Base-by-base conservation (phyloP, 2,329 filamentous ascomycete species). In the Talaromyces amestolkiae region DNA sequence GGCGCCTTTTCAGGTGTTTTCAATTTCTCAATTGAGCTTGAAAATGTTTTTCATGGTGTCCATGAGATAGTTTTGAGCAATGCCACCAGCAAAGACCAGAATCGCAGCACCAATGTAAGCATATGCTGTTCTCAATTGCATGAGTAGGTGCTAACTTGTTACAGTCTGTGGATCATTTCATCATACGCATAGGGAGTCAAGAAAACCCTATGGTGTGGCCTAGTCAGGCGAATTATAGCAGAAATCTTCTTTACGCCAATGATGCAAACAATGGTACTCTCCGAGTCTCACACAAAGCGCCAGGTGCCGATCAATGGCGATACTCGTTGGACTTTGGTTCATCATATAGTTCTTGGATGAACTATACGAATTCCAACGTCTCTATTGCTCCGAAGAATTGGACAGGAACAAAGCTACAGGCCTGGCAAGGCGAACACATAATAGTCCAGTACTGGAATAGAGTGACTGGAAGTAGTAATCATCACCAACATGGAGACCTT, bases 381-480 rank as follows among this genome's bases (percentile, higher is more conserved):
- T 79, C 78, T 19, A 71, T 86, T 39, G 69, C 76, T 17, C 69
- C 72, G 31, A 81, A 82, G 67, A 69, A 76, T 1, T 88, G 86
- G 86, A 77, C 76, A 10, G 86, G 86, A 24, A 83, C 83, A 0
- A 74, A 78, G 15, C 66, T 76, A 11, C 85, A 88, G 71, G 73
- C 74, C 27, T 88, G 86, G 86, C 69, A 79, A 15, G 86, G 85
- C 47, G 80, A 86, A 47, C 86, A 88, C 70, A 79, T 88, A 41
- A 81, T 82, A 47, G 80, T 87, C n/a, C 84, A 87, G 69, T 88
- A 88, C 72, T 88, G 81, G 82, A 85, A 81, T 69, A 77, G 78
- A 63, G 75, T 83, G 53, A 78, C 82, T 31, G 84, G 84, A 3
- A 86, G 84, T 67, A 85, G 83, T 69, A 79, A 81, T 64, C 83